These are phyloP conservation scores for Cichorium intybus DNA, from an alignment of 140 eudicot genomes.

Conservation along the genomic window DNA sequence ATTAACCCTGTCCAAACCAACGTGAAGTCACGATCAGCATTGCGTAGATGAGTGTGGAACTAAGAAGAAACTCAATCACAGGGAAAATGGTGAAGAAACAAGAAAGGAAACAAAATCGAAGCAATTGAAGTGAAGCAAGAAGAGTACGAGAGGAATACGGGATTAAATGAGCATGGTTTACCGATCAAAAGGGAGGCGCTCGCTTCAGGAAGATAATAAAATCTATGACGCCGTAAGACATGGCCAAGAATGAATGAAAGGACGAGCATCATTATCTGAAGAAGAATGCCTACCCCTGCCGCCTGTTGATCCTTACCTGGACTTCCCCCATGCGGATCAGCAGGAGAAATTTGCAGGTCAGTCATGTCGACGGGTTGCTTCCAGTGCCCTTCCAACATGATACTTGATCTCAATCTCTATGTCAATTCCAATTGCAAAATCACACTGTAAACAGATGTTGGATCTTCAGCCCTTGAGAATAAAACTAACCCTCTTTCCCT, in stretches of 20 bases:
- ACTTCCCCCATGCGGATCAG: slow-evolving; percentile 48
- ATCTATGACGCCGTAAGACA: slow-evolving; percentile 88
- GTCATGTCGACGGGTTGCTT: slow-evolving; percentile 35
- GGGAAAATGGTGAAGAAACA: neutral
- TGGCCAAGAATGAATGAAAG: slow-evolving; percentile 94
- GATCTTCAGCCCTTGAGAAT: slow-evolving; percentile 2
- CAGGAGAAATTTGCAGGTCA: slow-evolving; percentile 69
- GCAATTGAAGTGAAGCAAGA: slow-evolving; percentile 2
- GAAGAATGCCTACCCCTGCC: slow-evolving; percentile 93
- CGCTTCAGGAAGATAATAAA: slow-evolving; percentile 98
- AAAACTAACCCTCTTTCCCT: neutral
- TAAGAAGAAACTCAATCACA: neutral
- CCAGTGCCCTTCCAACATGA: slow-evolving; percentile 2
- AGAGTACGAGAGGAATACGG: neutral
- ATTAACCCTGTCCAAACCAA: slow-evolving; percentile 57
- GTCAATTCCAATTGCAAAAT: neutral
- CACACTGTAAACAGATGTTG: slow-evolving; percentile 4
- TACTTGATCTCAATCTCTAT: slow-evolving; percentile 8
- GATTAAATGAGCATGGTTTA: slow-evolving; percentile 6
- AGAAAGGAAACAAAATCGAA: slow-evolving; percentile 2
- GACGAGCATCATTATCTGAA: slow-evolving; percentile 98
- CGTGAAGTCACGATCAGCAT: neutral
- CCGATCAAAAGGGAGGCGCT: slow-evolving; percentile 95
- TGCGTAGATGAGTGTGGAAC: neutral
- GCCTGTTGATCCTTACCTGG: slow-evolving; percentile 97